Base-by-base conservation (phyloP, 306 rosid genomes). In the Chamaecrista fasciculata region DNA sequence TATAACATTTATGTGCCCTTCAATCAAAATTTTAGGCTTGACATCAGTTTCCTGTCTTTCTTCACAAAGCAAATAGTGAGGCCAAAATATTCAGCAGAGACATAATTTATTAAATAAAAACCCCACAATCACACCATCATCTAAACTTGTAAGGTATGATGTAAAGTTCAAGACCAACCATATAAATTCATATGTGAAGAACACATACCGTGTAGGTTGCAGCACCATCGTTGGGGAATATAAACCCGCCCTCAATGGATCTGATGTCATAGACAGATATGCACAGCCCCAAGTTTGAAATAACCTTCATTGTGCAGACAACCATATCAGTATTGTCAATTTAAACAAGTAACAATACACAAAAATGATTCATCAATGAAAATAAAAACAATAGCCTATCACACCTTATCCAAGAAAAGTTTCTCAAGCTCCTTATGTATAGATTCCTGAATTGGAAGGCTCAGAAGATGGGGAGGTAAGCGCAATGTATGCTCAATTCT, bases 251-350 rank as follows among this genome's bases (percentile, higher is more conserved):
- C 14, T 83, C 82, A 48, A 90, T 74, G 64, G 91, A 87, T 56
- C 66, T 76, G 72, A 89, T 86, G 79, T 88, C 96, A 65, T 87
- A 86, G 5, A 93, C 76, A 39, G 91, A 93, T 55, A 82, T 58
- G 74, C 96, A 93, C 40, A 93, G 93, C 75, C 98, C 96, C 83
- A 87, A 76, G 25, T 87, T 85, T 37, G 96, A 74, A 63, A 93
- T 75, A 67, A 93, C 93, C 93, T 92, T 53, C 80, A 79, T 43
- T 29, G 66, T 10, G 40, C 7, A 78, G 67, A 73, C 52, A 61
- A 33, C 73, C 39, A 76, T 74, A 62, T 43, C 57, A 81, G 52
- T 23, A 34, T 53, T 3, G 43, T 15, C 21, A 70, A 63, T 55
- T 21, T 62, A 50, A 18, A 57, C 3, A 72, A 74, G 23, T 52